These are phyloP conservation scores for Candida insectalens DNA, from an alignment of 805 yeast genomes.

Conservation along the genomic window DNA sequence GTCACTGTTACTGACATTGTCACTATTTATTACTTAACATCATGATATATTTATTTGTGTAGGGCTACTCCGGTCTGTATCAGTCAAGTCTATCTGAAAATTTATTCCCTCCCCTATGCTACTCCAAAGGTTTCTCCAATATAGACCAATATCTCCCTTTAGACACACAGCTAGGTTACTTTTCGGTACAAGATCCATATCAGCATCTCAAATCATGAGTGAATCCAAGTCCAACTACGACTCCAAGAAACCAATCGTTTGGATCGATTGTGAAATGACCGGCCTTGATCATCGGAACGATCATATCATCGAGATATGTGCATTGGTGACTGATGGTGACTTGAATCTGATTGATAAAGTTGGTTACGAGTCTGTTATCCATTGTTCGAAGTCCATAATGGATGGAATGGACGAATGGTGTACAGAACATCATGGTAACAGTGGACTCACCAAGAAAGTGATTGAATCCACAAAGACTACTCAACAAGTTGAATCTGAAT, in stretches of 20 bases:
- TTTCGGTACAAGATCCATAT: too few relatives aligned
- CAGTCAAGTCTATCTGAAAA: too few relatives aligned
- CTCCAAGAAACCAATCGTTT: constrained; percentile 43
- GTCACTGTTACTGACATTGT: too few relatives aligned
- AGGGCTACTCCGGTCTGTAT: too few relatives aligned
- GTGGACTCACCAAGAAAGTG: constrained; percentile 72
- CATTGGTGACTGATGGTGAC: constrained; percentile 79
- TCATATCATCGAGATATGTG: constrained; percentile 83
- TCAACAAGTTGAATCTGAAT: constrained; percentile 53
- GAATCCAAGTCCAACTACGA: constrained; percentile 1
- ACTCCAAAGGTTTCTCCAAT: too few relatives aligned
- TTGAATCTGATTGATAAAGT: constrained; percentile 56
- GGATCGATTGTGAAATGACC: constrained; percentile 99
- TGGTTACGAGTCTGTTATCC: constrained; percentile 79
- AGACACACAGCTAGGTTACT: neutral
- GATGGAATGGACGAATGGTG: constrained; percentile 88
- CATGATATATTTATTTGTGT: neutral
- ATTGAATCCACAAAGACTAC: constrained; percentile 43
- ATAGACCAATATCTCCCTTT: too few relatives aligned
- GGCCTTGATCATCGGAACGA: constrained; percentile 80
- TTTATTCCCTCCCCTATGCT: too few relatives aligned
- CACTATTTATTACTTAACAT: too few relatives aligned
- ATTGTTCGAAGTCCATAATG: constrained; percentile 50
- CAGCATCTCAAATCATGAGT: constrained; percentile 1
- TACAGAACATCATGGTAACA: constrained; percentile 60